phyloP scores from a whole-genome alignment of 2,329 filamentous ascomycete genomes.

The Aaosphaeria arxii region DNA sequence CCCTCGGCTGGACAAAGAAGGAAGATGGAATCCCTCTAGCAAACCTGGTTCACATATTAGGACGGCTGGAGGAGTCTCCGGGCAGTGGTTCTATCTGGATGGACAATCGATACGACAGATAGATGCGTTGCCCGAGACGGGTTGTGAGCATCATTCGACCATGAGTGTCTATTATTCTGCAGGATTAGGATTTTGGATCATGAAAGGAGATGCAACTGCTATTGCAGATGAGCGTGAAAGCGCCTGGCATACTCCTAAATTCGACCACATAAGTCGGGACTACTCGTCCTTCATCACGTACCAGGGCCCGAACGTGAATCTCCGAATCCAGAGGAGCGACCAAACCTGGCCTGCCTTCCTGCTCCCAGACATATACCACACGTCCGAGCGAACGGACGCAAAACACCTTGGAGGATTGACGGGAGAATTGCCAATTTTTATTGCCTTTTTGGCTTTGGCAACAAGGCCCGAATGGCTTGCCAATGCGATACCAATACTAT shows the following conservation, averaged over 20 bases:
- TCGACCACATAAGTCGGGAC: slow-evolving; percentile 14
- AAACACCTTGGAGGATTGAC: slow-evolving; percentile 20
- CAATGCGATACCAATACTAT: slow-evolving; percentile 12
- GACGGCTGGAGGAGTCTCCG: slow-evolving; percentile 8
- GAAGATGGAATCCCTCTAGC: slow-evolving; percentile 15
- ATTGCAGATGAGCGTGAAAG: not conserved
- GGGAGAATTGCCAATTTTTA: slow-evolving; percentile 32
- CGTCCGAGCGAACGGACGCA: not conserved
- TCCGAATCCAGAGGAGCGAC: slow-evolving; percentile 7
- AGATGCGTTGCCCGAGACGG: not conserved
- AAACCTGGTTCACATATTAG: slow-evolving; percentile 4
- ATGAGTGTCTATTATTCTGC: slow-evolving; percentile 18
- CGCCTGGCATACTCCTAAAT: slow-evolving; percentile 18
- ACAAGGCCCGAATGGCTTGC: slow-evolving; percentile 7
- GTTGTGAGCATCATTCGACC: slow-evolving; percentile 5
- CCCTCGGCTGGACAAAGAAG: not conserved
- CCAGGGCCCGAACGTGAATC: slow-evolving; percentile 6
- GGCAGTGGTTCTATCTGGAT: slow-evolving; percentile 15
- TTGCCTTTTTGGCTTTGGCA: slow-evolving; percentile 28
- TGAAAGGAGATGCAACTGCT: slow-evolving; percentile 15
- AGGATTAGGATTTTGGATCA: slow-evolving; percentile 19
- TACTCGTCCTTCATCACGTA: slow-evolving; percentile 24
- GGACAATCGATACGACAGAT: slow-evolving; percentile 6
- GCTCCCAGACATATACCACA: slow-evolving; percentile 24
- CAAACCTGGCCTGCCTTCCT: slow-evolving; percentile 18